Evolutionary conservation across 2,329 filamentous ascomycete species (phyloP).

Genomic region (Colletotrichum spaethianum): DNA sequence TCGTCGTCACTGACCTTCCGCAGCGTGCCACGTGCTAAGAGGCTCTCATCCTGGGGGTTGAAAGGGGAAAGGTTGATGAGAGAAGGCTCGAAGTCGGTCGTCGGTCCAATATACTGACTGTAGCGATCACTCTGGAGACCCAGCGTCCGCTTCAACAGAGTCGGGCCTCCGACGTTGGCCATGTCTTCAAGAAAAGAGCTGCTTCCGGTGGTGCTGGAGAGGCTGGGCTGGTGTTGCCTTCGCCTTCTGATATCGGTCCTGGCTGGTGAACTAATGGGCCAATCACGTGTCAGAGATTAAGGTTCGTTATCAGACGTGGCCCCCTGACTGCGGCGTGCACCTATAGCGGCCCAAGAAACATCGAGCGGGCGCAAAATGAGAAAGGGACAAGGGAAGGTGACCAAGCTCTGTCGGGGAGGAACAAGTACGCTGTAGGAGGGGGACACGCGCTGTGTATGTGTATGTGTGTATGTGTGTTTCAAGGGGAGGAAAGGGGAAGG

Average conservation of each 20-base stretch:
- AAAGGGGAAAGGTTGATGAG: conserved; percentile 86
- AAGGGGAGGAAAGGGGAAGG: conserved; percentile 1
- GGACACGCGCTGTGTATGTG: background rate
- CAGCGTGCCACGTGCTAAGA: conserved; percentile 77
- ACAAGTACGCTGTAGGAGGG: background rate
- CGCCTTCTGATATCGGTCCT: conserved; percentile 68
- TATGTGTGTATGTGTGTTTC: background rate
- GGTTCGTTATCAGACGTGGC: conserved; percentile 36
- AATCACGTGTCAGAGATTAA: conserved; percentile 64
- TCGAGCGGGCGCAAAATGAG: conserved; percentile 29
- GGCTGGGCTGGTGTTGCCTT: conserved; percentile 68
- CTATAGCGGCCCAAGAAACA: conserved; percentile 30
- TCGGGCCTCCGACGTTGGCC: conserved; percentile 78
- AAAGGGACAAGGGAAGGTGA: conserved; percentile 30
- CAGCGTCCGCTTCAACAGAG: conserved; percentile 77
- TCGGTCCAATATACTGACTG: conserved; percentile 87
- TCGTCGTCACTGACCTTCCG: conserved; percentile 83
- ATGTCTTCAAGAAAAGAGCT: conserved; percentile 78
- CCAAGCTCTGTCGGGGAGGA: background rate
- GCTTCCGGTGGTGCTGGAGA: conserved; percentile 74
- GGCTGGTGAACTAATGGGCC: conserved; percentile 69
- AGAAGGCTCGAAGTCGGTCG: conserved; percentile 87
- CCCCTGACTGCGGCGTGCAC: conserved; percentile 31
- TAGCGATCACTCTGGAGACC: conserved; percentile 84
- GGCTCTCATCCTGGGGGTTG: conserved; percentile 85